Evolutionary conservation across 768 basidiomycete species (phyloP), one percentile per base, ranked within the genome.

Genomic region (Mycena alexandri): DNA sequence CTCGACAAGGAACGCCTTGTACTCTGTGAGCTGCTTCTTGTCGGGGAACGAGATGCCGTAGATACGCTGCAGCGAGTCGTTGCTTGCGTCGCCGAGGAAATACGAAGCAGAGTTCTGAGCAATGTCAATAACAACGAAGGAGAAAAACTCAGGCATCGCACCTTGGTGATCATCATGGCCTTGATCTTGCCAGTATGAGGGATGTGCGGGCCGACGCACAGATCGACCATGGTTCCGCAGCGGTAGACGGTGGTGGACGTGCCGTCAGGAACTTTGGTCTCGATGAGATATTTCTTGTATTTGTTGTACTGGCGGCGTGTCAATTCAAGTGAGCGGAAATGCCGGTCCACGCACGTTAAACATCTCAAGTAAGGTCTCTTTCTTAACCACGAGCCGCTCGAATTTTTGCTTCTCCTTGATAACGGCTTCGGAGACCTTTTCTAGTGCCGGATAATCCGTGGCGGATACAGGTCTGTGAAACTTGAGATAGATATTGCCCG

Each of bases 1-100:
- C 79, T 99, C 97, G 34, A 89, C 96, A 63, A 99, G 86, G 86
- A 98, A 98, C 51, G 85, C 87, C 83, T 99, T 98, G 87, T 99
- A 95, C 66, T 98, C 98, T 16, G 90, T 82, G 71, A 99, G 81
- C 77, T 97, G 94, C 78, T 98, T 97, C 81, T 93, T 93, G 81
- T 99, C 98, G 0, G 98, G 98, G 89, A 99, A 99, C 0, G 96
- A 98, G 78, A 99, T 95, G 65, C 98, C 98, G 78, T 99, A 99
- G 71, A 99, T 89, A 41, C 98, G 92, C 76, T 99, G 98, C 34
- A 99, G 85, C 1, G 94, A 93, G 73, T 99, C 98, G 78, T 98
- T 98, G 74, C 86, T 91, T 25, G 92, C 82, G 75, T 98, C 95
- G 29, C 95, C 97, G 24, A 98, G 88, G 89, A 99, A 99, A 82